Conservation (phyloP, 768 basidiomycete genomes). For the Roridomyces roridus region DNA sequence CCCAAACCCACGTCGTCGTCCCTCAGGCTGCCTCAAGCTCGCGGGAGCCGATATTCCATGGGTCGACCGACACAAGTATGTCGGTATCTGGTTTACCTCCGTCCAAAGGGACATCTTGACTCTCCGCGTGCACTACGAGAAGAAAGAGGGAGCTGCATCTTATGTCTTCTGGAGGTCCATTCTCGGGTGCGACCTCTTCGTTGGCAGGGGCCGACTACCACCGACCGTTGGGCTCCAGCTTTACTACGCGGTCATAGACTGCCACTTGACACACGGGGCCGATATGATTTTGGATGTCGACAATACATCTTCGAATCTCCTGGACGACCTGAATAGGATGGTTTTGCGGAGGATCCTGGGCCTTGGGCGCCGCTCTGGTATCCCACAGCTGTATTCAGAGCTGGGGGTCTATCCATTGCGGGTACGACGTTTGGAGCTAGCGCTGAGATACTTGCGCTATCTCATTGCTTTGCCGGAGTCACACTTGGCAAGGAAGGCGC, state of each 20-base stretch:
- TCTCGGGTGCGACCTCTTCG: neutral
- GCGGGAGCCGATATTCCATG: neutral
- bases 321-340: neutral
- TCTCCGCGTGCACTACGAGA: neutral
- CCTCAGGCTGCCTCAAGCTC: neutral
- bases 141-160: neutral
- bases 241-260: neutral
- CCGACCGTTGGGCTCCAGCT: neutral
- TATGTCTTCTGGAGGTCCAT: neutral
- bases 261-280: constrained; percentile 1
- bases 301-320: neutral
- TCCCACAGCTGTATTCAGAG: neutral
- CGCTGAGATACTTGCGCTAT: neutral
- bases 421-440: neutral
- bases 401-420: neutral
- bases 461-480: neutral
- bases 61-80: too few species aligned
- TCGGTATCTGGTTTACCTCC: too few species aligned
- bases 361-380: neutral
- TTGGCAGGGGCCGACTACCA: neutral
- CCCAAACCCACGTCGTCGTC: neutral
- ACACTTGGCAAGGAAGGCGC: too few species aligned
- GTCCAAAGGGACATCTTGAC: too few species aligned
- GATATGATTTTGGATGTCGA: neutral
- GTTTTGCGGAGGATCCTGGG: neutral